Evolutionary conservation across 257 asterid species (phyloP).

Genomic region (Knoxia roxburghii): DNA sequence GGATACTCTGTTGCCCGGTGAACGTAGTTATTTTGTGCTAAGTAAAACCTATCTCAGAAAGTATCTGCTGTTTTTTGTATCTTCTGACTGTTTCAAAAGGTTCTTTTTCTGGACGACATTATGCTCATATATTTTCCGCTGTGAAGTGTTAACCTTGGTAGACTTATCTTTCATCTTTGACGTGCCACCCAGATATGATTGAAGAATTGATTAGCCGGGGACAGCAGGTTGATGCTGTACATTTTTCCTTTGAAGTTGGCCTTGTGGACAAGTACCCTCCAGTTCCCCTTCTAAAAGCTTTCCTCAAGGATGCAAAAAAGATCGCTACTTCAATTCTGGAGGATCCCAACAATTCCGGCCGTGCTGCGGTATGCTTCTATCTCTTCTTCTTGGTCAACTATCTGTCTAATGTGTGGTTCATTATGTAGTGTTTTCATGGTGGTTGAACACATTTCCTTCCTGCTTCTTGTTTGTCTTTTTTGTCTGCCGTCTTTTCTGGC

Average conservation of each 20-base stretch:
- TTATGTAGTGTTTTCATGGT: neutral
- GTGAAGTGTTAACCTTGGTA: neutral
- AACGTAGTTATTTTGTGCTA: too few species aligned
- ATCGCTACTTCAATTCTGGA: conserved; percentile 66
- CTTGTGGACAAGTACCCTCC: conserved; percentile 80
- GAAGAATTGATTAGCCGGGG: conserved; percentile 92
- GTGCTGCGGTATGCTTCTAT: conserved; percentile 63
- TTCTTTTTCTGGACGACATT: neutral
- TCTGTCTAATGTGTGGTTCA: neutral
- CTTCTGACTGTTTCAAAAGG: neutral
- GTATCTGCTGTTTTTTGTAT: neutral
- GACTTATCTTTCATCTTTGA: neutral
- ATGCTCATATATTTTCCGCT: too few species aligned
- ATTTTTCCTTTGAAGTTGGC: conserved; percentile 92
- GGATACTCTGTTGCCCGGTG: too few species aligned
- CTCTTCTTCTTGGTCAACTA: conserved; percentile 1
- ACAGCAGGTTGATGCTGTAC: conserved; percentile 99
- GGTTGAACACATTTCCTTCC: neutral
- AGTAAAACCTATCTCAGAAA: neutral
- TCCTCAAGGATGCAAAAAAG: conserved; percentile 87
- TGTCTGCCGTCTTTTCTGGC: neutral
- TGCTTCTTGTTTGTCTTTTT: neutral
- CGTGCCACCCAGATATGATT: conserved; percentile 66
- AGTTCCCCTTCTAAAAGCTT: conserved; percentile 90
- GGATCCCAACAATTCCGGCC: conserved; percentile 85